These are phyloP conservation scores for Diaporthe ilicicola DNA, from an alignment of 2,329 filamentous ascomycete genomes.

Conservation along the genomic window DNA sequence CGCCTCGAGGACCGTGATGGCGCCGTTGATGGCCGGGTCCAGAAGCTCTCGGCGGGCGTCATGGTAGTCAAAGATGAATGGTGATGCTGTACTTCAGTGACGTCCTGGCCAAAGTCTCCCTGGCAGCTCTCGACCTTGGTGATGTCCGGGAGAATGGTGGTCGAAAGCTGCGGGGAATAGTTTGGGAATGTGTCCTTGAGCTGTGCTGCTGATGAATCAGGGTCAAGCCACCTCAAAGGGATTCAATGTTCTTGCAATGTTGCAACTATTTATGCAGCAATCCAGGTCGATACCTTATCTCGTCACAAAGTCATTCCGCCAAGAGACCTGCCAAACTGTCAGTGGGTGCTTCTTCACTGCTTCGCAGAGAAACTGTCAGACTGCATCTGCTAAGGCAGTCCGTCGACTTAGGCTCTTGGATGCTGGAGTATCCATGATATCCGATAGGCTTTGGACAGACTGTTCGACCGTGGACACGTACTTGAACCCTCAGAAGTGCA, in stretches of 20 bases:
- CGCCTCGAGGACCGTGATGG: slow-evolving; percentile 49
- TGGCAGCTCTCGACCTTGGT: slow-evolving; percentile 46
- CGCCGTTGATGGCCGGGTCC: slow-evolving; percentile 52
- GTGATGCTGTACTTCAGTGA: slow-evolving; percentile 52
- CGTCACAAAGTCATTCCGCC: too few species aligned
- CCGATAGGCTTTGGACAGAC: neutral
- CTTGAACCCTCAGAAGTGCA: neutral
- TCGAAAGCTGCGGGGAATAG: slow-evolving; percentile 39
- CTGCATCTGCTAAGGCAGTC: neutral
- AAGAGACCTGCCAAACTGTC: neutral
- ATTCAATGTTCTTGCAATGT: neutral
- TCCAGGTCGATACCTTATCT: neutral
- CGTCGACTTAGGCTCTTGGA: neutral
- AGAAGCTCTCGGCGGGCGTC: slow-evolving; percentile 53
- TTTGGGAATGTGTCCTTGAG: neutral
- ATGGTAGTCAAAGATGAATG: slow-evolving; percentile 44
- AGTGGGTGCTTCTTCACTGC: slow-evolving; percentile 2
- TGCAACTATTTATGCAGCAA: neutral
- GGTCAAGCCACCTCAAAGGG: neutral
- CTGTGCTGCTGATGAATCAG: neutral
- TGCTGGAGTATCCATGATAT: neutral
- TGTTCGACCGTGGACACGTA: neutral
- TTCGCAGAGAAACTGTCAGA: neutral
- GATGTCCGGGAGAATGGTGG: slow-evolving; percentile 47
- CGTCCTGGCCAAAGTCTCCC: slow-evolving; percentile 42